These are phyloP conservation scores for Sonneratia alba DNA, from an alignment of 345 rosid genomes.

Conservation along the genomic window DNA sequence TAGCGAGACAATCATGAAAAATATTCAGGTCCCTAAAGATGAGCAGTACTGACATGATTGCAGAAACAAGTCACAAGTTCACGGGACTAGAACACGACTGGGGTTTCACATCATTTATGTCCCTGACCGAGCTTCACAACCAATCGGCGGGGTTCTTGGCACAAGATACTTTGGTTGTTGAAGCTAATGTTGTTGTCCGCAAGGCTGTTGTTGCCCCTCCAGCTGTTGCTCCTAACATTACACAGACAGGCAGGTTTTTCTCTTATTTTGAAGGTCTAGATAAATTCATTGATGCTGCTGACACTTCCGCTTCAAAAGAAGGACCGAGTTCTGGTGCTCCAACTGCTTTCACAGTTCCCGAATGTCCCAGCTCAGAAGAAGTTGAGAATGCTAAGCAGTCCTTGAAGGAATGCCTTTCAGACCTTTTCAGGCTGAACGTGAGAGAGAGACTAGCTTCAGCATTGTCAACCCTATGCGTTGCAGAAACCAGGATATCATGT, in stretches of 20 bases:
- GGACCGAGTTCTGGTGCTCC: background rate
- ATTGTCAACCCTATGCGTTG: slow-evolving; percentile 2
- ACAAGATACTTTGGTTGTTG: background rate
- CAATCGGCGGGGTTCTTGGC: background rate
- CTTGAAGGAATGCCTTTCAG: slow-evolving; percentile 4
- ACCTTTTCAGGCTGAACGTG: slow-evolving; percentile 4
- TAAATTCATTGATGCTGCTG: no score
- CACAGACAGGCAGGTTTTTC: no score
- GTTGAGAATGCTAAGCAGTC: slow-evolving; percentile 8
- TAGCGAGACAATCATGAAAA: no score
- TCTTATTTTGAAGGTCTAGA: no score
- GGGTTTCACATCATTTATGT: background rate
- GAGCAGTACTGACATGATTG: background rate
- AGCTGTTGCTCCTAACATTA: background rate
- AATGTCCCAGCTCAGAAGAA: slow-evolving; percentile 1
- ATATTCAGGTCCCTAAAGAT: no score
- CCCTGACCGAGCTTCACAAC: slow-evolving; percentile 6
- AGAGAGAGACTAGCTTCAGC: background rate
- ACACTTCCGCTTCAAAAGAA: background rate
- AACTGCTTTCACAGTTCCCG: background rate
- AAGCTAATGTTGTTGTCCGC: background rate
- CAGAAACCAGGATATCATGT: background rate
- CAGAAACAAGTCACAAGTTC: background rate
- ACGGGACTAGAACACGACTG: background rate
- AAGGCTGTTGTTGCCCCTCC: background rate